Conservation (phyloP, 1,139 yeast genomes). For the Candida albicans region DNA sequence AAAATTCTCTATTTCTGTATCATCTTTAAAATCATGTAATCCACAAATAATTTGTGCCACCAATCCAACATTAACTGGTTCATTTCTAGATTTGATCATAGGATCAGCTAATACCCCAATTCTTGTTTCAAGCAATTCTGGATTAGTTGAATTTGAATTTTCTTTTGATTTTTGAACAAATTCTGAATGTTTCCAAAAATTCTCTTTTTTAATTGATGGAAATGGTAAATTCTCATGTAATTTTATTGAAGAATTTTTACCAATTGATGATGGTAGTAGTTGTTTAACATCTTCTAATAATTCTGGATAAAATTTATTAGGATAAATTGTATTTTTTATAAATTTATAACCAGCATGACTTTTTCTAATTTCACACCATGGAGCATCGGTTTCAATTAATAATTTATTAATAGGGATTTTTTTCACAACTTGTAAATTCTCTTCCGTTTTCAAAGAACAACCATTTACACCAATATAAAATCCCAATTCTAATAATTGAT, state of each 20-base stretch:
- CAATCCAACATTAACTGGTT: slow-evolving; percentile 81
- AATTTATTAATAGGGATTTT: slow-evolving; percentile 66
- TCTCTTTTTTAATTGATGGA: slow-evolving; percentile 65
- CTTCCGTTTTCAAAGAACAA: slow-evolving; percentile 80
- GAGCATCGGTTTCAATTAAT: slow-evolving; percentile 93
- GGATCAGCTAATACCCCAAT: slow-evolving; percentile 45
- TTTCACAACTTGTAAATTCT: slow-evolving; percentile 66
- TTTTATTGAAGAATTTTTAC: slow-evolving; percentile 8
- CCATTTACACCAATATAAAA: slow-evolving; percentile 86
- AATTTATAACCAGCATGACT: slow-evolving; percentile 73
- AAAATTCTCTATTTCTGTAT: slow-evolving; percentile 50
- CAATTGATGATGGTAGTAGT: slow-evolving; percentile 6
- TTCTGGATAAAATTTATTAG: slow-evolving; percentile 56
- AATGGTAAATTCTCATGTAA: slow-evolving; percentile 56
- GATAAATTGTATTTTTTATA: slow-evolving; percentile 47
- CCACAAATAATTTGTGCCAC: slow-evolving; percentile 79
- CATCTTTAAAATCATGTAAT: slow-evolving; percentile 40
- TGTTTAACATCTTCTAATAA: slow-evolving; percentile 17
- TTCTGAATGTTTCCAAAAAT: slow-evolving; percentile 39
- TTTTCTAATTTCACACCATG: slow-evolving; percentile 94
- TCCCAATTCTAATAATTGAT: slow-evolving; percentile 53
- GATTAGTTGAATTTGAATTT: slow-evolving; percentile 11
- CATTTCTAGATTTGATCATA: slow-evolving; percentile 82
- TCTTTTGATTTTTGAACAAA: slow-evolving; percentile 19
- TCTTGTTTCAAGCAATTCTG: slow-evolving; percentile 13